These are phyloP conservation scores for Parmales sp. DNA, from an alignment of 108 stramenopile genomes.

Conservation along the genomic window DNA sequence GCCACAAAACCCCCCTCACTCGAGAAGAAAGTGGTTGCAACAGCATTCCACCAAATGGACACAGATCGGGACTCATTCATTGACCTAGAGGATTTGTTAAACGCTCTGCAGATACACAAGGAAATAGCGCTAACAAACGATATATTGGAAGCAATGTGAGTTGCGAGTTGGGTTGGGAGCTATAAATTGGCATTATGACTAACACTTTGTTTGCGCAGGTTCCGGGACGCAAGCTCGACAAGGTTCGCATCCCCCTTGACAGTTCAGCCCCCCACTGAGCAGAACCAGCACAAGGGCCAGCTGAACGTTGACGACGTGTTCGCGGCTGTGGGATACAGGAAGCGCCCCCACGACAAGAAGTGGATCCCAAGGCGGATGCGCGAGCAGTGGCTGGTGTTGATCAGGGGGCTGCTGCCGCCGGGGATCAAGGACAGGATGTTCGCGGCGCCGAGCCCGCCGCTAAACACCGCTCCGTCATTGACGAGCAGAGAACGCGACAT, in stretches of 20 bases:
- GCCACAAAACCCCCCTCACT: not conserved
- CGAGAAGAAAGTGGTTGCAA: not conserved
- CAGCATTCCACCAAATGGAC: not conserved
- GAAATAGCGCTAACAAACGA: not conserved
- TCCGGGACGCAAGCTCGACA: not conserved
- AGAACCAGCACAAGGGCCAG: not conserved
- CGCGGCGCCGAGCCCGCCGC: not conserved
- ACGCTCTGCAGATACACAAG: not conserved
- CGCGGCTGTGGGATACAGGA: not conserved
- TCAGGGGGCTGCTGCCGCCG: not conserved
- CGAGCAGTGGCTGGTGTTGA: not conserved
- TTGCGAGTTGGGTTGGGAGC: not conserved
- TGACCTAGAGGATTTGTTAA: not conserved
- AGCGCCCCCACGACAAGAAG: not conserved
- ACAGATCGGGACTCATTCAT: not conserved
- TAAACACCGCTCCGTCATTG: not conserved
- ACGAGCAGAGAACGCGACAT: constrained; percentile 1
- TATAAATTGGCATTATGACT: not conserved
- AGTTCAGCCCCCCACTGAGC: not conserved
- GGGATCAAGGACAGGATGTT: not conserved
- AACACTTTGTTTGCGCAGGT: not conserved
- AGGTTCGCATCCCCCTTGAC: not conserved
- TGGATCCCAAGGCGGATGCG: constrained; percentile 1
- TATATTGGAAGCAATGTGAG: not conserved
- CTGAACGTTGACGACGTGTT: not conserved